Evolutionary conservation across 352 stramenopile species (phyloP), one percentile per base, ranked within the genome.

Genomic region (Phytopythium montanum): DNA sequence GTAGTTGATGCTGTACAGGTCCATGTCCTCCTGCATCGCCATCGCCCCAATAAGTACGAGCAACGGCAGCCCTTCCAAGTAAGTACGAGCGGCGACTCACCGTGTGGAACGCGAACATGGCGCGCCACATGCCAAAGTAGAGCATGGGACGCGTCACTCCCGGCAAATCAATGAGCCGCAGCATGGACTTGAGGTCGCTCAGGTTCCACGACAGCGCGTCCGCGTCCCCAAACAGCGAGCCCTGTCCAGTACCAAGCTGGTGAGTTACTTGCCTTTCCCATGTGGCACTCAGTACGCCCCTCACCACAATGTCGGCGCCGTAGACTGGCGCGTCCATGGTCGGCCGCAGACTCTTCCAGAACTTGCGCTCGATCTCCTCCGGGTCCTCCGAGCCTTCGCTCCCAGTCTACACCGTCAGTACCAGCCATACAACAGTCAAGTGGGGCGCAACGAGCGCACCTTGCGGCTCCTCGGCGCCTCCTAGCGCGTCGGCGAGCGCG

Each of bases 1-100:
- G 65, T 97, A 98, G 72, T 98, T 98, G 66, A 98, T 97, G 48
- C 86, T 97, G 71, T 91, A 97, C 8, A 98, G 66, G 63, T 98
- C 93, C 76, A 98, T 96, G 63, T 98, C 93, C 69, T 98, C 93
- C 81, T 91, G 42, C 36, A 46, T 18, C 45, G 50, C 25, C 49
- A 13, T n/a, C n/a, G n/a, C n/a, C 14, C 13, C 25, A 21, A 21
- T 59, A 2, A 49, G 10, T n/a, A 56, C 18, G 29, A 9, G 29
- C 48, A 34, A 4, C 14, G 28, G 3, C 33, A 56, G 16, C 48
- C 6, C 19, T n/a, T 7, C 18, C 19, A 41, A 28, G 3, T 19
- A 14, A 14, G 39, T 38, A 34, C 1, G 1, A 38, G n/a, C n/a
- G 42, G 12, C n/a, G n/a, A 29, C 42, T 18, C 62, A 88, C 81